Base-by-base conservation (phyloP, 2,329 filamentous ascomycete species). In the Aspergillus quadricinctus region DNA sequence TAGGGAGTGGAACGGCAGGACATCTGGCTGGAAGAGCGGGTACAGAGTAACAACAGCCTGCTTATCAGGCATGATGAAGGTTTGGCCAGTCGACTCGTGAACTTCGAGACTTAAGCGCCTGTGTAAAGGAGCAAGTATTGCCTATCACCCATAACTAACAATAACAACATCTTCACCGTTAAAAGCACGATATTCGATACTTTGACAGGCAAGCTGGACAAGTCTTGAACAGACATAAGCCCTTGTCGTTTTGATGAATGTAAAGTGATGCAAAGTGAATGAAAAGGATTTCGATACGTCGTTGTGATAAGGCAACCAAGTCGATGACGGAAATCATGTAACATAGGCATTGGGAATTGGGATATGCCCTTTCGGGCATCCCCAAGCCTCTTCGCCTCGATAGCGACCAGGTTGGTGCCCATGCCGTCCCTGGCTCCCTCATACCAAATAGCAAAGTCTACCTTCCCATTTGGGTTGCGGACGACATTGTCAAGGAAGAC, bases 1-100 rank as follows among this genome's bases (percentile, higher is more conserved):
- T 40, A 78, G 56, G 31, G 58, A 63, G 31, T 76, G 73, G 27
- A 63, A 62, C 27, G 68, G 61, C 11, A 69, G 40, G n/a, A 63
- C 54, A 49, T 69, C 64, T 40, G 57, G 40, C 28, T 56, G 50
- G 50, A 65, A 61, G 45, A 73, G 49, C 8, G 71, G 68, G 51
- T 59, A 50, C 21, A 77, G 69, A 21, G 64, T 68, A 28, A 77
- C 58, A 50, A 67, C 61, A 41, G 67, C 75, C 57, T 59, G 60
- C 56, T 48, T 54, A 45, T 61, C 61, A 52, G 63, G 54, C 68
- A 70, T 70, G 52, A 27, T 56, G 55, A 50, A 35, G 49, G 48
- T 53, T 49, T 40, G 17, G 25, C 45, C 35, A 52, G 23, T 50
- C 41, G 23, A 54, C 21, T 29, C 5, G 28, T 25, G 11, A 11